Evolutionary conservation across 495 filamentous ascomycete genomes (phyloP).

Genomic region (Viridothelium virens): DNA sequence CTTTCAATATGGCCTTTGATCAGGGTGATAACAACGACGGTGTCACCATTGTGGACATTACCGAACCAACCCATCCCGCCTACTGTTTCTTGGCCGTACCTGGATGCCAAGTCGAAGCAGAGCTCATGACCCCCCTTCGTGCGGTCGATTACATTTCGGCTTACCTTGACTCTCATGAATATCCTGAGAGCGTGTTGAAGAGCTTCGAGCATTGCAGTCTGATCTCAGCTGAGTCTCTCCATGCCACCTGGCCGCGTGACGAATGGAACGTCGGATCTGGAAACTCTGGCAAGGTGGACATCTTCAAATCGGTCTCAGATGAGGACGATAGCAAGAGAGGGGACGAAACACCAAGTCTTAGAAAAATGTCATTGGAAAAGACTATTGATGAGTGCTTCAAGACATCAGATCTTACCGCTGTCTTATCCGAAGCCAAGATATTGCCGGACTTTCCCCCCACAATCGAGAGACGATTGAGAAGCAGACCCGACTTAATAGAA

Average conservation of each 20-base stretch:
- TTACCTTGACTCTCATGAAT: background rate
- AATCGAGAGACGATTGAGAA: background rate
- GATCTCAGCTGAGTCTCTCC: background rate
- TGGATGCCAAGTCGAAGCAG: background rate
- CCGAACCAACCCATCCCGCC: background rate
- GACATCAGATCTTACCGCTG: background rate
- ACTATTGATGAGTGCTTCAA: background rate
- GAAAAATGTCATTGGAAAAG: background rate
- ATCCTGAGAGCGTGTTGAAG: too few species aligned
- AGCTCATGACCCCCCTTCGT: background rate
- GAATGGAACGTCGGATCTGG: background rate
- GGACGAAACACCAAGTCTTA: background rate
- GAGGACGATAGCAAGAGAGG: background rate
- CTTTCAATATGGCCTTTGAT: slow-evolving; percentile 16
- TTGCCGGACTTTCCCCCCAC: slow-evolving; percentile 2
- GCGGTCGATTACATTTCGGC: background rate
- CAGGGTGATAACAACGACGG: slow-evolving; percentile 20
- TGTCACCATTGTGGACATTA: slow-evolving; percentile 21
- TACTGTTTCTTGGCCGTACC: slow-evolving; percentile 16
- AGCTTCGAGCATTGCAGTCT: background rate
- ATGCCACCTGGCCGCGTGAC: background rate
- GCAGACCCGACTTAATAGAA: background rate
- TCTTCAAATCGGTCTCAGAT: background rate
- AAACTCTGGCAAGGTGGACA: background rate
- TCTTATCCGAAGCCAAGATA: background rate